Evolutionary conservation across 495 filamentous ascomycete species (phyloP), one percentile per base, ranked within the genome.

Genomic region (Aspergillus mulundensis): DNA sequence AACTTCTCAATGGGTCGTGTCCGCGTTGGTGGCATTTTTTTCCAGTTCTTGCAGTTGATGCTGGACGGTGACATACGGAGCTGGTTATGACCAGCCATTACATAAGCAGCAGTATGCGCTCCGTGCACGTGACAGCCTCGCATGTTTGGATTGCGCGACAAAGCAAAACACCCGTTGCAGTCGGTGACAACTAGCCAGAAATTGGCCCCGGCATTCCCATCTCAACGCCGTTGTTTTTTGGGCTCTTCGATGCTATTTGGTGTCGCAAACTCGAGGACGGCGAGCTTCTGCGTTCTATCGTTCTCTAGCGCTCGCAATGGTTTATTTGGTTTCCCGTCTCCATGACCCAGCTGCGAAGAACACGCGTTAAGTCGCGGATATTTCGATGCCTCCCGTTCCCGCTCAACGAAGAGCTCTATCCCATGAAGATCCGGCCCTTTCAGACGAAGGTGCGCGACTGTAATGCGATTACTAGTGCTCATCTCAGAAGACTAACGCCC

Each of bases 1-100:
- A 99, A 87, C 59, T 86, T 91, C 65, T 96, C 89, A 62, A 99
- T 91, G 7, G 93, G 94, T 38, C 94, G 67, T 39, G 66, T 72
- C 59, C 48, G 50, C 41, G 62, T 45, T 16, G 54, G 49, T 7
- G 57, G 41, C 63, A 62, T 66, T 47, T 59, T 47, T 59, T 39
- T 12, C 8, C 16, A 34, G 21, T 20, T 43, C 11, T 58, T 14
- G 11, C 10, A 30, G 1, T 40, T 41, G 28, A 19, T 45, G 19
- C 30, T 42, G 44, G 34, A 25, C 46, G 18, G 30, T 38, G 18
- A 1, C 34, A 24, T n/a, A 30, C 20, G 24, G 12, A 38, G 25
- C 16, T 19, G 10, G 10, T 30, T 21, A 20, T 34, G 14, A 24
- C 18, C 14, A 21, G 20, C 8, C 14, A 36, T 62, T 65, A 62